phyloP scores from a whole-genome alignment of 257 asterid genomes.

The Scutellaria minor region DNA sequence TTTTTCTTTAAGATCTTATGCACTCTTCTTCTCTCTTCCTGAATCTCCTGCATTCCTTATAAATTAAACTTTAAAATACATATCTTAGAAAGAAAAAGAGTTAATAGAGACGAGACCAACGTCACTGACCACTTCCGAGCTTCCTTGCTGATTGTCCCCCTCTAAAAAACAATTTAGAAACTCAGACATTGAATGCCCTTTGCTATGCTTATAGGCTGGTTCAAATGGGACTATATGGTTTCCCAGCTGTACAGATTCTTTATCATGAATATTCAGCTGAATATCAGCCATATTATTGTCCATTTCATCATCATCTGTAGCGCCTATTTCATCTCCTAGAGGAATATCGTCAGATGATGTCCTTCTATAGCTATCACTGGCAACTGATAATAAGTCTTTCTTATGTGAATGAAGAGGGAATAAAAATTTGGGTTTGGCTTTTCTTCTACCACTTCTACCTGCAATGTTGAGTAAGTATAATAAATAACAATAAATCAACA shows the following conservation, averaged over 20 bases:
- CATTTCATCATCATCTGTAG: conserved; percentile 39
- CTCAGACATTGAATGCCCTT: conserved; percentile 70
- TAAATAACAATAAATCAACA: conserved; percentile 23
- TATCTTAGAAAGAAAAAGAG: conserved; percentile 22
- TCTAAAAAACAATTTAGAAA: conserved; percentile 62
- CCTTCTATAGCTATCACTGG: conserved; percentile 41
- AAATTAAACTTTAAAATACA: conserved; percentile 23
- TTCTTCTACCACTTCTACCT: conserved; percentile 58
- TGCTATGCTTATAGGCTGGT: conserved; percentile 36
- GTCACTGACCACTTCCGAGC: conserved; percentile 54
- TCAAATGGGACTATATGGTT: conserved; percentile 43
- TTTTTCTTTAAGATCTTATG: conserved; percentile 36
- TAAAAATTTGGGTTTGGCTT: conserved; percentile 54
- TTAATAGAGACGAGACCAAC: conserved; percentile 44
- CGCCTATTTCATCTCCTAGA: conserved; percentile 39
- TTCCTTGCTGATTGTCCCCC: conserved; percentile 47
- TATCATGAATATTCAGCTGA: conserved; percentile 41
- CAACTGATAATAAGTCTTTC: conserved; percentile 44
- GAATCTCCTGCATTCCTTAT: conserved; percentile 39
- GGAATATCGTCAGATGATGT: conserved; percentile 38
- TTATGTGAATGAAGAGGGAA: conserved; percentile 49
- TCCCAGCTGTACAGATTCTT: conserved; percentile 41
- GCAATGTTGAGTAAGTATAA: conserved; percentile 32
- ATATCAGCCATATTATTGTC: conserved; percentile 40
- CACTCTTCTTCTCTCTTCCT: conserved; percentile 35